Base-by-base conservation (phyloP, 495 filamentous ascomycete genomes). In the Platismatia glauca region DNA sequence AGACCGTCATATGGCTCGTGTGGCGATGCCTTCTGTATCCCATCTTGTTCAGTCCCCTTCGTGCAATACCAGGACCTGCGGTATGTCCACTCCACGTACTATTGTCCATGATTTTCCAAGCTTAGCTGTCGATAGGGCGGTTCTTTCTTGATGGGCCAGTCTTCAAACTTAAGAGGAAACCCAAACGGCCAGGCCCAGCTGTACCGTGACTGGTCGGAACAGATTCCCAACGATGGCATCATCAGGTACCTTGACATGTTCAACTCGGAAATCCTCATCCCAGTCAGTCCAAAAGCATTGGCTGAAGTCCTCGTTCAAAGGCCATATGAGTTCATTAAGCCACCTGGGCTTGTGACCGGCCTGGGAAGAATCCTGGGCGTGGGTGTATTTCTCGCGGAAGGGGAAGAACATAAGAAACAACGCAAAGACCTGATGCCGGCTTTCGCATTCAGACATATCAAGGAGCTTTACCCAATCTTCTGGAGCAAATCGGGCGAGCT, bases 381-480 rank as follows among this genome's bases (percentile, higher is more conserved):
- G 48, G 91, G 93, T 0, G 67, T 97, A 0, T 75, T 96, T 16
- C 77, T 96, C 5, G 87, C 89, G 0, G 91, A 96, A 72, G 91
- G 91, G 22, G 87, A 92, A 20, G 89, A 89, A 62, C 92, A 96
- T 69, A 91, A 72, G 64, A 73, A 79, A 48, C 91, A 95, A 78
- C 80, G 92, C 13, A 89, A 85, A 67, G 84, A 86, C 57, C 78
- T 96, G 2, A 82, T 88, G 78, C 91, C 91, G 1, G 91, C 90
- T 1, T 97, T 97, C 69, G 77, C 85, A 13, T 95, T 89, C 70
- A 80, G 89, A n/a, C 92, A 95, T 67, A 76, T 96, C 72, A 95
- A 95, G 69, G 84, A 95, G 57, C 79, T 96, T 0, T 93, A 94
- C 60, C 85, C 91, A 0, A 68, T 86, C 4, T 96, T 97, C 74